Base-by-base conservation (phyloP, 805 yeast genomes). In the Kuraishia cidri region DNA sequence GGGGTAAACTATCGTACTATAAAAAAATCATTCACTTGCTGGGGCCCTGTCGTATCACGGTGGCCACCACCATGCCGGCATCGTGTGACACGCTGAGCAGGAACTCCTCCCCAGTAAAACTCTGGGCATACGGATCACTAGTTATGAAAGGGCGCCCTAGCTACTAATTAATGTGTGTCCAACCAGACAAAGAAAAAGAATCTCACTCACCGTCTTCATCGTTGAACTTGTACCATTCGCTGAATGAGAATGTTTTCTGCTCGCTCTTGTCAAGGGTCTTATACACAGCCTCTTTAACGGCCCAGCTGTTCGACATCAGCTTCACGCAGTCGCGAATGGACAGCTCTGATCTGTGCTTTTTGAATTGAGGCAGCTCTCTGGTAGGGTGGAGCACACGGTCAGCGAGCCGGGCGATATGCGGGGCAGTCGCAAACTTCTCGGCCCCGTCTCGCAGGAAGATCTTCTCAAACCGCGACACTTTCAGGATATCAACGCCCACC, bases 231-330 rank as follows among this genome's bases (percentile, higher is more conserved):
- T 60, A 73, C 87, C 92, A 83, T 4, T 72, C 50, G 6, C 58
- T 64, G 59, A 83, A 79, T 18, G 46, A 49, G 46, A 80, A 81
- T 2, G 6, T 6, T n/a, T 32, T 31, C 48, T 83, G 92, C 25
- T 68, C 71, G 3, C 38, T 39, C 1, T 43, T 32, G 30, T 64
- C 70, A 36, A 83, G 50, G 0, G 78, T 62, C 50, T 83, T 83
- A 50, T 60, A 83, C 6, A 80, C 46, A 1, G 92, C 88, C 44
- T 83, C 94, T 42, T 83, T 83, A 6, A 71, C 58, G 7, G 86
- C 78, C 94, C 94, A 83, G 13, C 69, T 43, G 3, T 75, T 72
- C 1, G 84, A 70, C 13, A 81, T 49, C 3, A 60, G 46, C 23
- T 48, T 47, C 6, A 58, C 50, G 26, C 60, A 48, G 6, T 45